Evolutionary conservation across 2,329 filamentous ascomycete genomes (phyloP).

Genomic region (Mycosphaerella arachidis): DNA sequence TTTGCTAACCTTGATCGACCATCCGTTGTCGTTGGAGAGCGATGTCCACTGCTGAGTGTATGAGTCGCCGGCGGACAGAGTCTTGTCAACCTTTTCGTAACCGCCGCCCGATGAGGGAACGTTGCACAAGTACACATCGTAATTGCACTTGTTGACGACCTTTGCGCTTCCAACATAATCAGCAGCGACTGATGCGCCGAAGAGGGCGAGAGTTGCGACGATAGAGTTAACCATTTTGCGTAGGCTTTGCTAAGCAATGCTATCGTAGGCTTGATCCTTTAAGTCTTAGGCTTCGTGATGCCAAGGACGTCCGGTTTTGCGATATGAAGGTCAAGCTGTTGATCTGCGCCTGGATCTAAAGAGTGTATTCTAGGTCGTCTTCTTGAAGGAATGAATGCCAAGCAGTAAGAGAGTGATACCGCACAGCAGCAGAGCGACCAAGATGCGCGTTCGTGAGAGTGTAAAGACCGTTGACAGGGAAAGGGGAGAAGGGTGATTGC

Average conservation of each 20-base stretch:
- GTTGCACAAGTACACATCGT: constrained; percentile 30
- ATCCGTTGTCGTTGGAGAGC: constrained; percentile 33
- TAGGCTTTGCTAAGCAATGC: neutral
- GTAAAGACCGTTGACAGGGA: constrained; percentile 25
- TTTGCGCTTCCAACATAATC: constrained; percentile 26
- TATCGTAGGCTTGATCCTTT: constrained; percentile 6
- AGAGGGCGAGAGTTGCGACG: constrained; percentile 24
- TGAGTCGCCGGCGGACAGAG: constrained; percentile 22
- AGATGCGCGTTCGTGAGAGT: constrained; percentile 24
- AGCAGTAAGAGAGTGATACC: constrained; percentile 32
- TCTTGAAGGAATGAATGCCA: constrained; percentile 22
- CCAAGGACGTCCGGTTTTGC: neutral
- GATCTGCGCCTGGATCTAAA: constrained; percentile 16
- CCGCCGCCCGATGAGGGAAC: constrained; percentile 29
- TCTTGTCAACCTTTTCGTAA: constrained; percentile 24
- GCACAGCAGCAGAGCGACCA: constrained; percentile 33
- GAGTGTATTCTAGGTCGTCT: constrained; percentile 21
- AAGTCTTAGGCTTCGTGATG: constrained; percentile 3
- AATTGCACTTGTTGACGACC: constrained; percentile 33
- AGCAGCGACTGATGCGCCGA: constrained; percentile 21
- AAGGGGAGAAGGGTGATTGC: constrained; percentile 7
- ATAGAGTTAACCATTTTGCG: constrained; percentile 20
- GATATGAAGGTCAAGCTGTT: neutral
- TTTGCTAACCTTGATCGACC: constrained; percentile 39
- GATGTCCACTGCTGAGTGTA: constrained; percentile 34